Evolutionary conservation across 2,329 filamentous ascomycete genomes (phyloP), one percentile per base, ranked within the genome.

Genomic region (Aspergillus sclerotialis): DNA sequence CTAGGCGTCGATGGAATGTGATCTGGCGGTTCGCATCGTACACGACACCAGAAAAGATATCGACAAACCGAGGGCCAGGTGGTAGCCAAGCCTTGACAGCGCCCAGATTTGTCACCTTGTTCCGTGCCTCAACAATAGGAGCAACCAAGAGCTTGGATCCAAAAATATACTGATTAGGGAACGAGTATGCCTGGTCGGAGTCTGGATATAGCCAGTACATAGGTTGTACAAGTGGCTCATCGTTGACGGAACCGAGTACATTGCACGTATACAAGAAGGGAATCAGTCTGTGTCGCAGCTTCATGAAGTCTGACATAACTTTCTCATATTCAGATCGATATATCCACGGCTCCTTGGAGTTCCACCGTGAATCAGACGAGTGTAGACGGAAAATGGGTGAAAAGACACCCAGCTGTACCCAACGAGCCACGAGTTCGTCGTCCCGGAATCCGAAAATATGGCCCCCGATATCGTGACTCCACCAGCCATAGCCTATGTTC

Each of bases 401-500:
- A 49, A 77, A 78, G 29, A 69, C 70, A 4, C 77, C 78, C 2
- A 75, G 63, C 48, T 82, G 78, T 1, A 78, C 65, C 78, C 77
- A 82, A 12, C 78, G 67, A 2, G 71, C 67, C 2, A 69, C 65
- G 6, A 80, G 60, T 45, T 82, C 74, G 32, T 79, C 76, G 32
- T 77, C 73, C 5, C 71, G 68, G 25, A 56, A 57, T 4, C 78
- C 78, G 2, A 56, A 50, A 45, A 74, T 72, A 49, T 82, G 78
- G 0, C 78, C 78, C n/a, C 78, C 78, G 17, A 82, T 78, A 42
- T 82, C 78, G 50, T 82, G 77, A 32, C 72, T 77, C 78, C 78
- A 82, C 76, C 77, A 81, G 2, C 76, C 78, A 42, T 77, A 82
- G 0, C 78, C 78, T 38, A 82, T 78, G 52, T 82, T 82, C 7